Base-by-base conservation (phyloP, 1,284 basidiomycete species). In the Trichosporon asahii region DNA sequence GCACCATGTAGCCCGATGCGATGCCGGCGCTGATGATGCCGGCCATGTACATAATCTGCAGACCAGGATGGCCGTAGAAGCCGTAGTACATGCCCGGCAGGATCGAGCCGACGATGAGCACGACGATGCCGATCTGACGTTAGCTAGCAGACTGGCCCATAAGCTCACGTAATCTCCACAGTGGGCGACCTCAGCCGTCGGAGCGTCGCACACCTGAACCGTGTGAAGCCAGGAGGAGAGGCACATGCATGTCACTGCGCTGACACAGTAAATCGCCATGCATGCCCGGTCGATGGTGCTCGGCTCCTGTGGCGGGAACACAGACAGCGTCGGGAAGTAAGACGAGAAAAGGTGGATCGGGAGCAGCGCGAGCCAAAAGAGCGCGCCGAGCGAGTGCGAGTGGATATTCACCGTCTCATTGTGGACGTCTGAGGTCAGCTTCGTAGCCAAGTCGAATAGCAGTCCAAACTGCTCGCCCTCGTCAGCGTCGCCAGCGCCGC, bases 341-440 rank as follows among this genome's bases (percentile, higher is more conserved):
- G 83, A 80, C 33, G 81, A 81, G 66, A 89, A 80, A 76, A 90
- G 84, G 69, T 85, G 85, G 9, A 86, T 83, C 57, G 83, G 83
- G 67, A 93, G 85, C 76, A 89, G 87, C 21, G 84, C 76, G 37
- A 84, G 68, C 79, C 94, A 94, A 66, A 92, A 77, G 12, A 89
- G 78, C 18, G 90, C 90, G 33, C 90, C 93, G 85, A 89, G 88
- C 8, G 95, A 85, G 79, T 96, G 94, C 66, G 88, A 91, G 82
- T 95, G 93, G 66, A 96, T 94, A 83, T 97, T 96, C 72, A 96
- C 92, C 70, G 90, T 92, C 84, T 94, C 92, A 76, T 94, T 94
- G 81, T 94, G 92, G 67, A 92, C 76, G 82, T 92, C 92, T 93
- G 72, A 6, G 23, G 27, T 66, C 66, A 66, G 55, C 68, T 44